Percentiles rank a stretch among this genome's conserved stretches.
These are phyloP conservation scores for Emergomyces africanus DNA, from an alignment of 2,329 filamentous ascomycete species.

Conservation along the genomic window DNA sequence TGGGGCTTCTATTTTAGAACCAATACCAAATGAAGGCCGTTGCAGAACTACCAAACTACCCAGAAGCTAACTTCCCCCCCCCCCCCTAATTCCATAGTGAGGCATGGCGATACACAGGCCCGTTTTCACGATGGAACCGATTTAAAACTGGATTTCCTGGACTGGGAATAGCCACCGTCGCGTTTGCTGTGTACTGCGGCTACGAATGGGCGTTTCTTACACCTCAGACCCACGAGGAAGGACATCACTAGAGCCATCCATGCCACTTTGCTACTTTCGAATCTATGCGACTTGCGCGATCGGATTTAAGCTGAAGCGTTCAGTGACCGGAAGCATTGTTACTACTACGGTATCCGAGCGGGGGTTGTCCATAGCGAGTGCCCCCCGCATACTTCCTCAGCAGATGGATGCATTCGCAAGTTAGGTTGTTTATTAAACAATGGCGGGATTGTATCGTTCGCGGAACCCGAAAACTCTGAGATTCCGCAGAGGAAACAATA, in stretches of 20 bases:
- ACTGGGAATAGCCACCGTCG: constrained; percentile 80
- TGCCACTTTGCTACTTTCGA: not conserved
- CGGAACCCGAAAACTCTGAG: not conserved
- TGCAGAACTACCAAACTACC: not conserved
- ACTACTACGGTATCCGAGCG: not conserved
- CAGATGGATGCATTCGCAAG: not conserved
- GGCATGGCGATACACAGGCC: constrained; percentile 84
- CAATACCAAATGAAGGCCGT: not conserved
- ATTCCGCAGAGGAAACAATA: not conserved
- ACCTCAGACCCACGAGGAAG: constrained; percentile 48
- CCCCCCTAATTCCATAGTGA: constrained; percentile 47
- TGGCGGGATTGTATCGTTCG: not conserved
- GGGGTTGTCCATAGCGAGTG: not conserved
- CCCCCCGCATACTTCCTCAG: not conserved
- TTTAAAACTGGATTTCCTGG: constrained; percentile 81
- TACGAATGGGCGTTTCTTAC: constrained; percentile 82
- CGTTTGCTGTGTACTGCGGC: constrained; percentile 77
- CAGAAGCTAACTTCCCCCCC: not conserved
- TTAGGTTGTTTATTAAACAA: not conserved
- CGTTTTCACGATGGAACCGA: constrained; percentile 77
- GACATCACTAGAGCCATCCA: constrained; percentile 41
- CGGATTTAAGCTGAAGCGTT: not conserved
- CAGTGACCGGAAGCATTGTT: not conserved
- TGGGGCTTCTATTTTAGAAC: not conserved
- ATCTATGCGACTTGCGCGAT: not conserved